A percentile compares a stretch with the other conserved stretches of the same genome.
phyloP scores from a whole-genome alignment of 2,329 filamentous ascomycete genomes.

The Podosphaera aphanis region DNA sequence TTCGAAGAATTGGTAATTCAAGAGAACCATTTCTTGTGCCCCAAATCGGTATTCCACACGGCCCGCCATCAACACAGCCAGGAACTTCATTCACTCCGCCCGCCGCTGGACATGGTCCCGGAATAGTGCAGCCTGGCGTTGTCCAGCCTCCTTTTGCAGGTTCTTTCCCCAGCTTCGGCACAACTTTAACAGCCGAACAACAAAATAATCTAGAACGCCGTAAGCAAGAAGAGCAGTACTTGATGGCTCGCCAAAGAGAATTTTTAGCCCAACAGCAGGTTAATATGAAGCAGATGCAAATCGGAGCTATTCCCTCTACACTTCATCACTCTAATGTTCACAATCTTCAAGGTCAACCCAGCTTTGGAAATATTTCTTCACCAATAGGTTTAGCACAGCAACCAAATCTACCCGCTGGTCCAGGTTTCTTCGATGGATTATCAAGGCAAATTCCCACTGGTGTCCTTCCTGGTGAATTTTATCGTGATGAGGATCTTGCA shows the following conservation, averaged over 20 bases:
- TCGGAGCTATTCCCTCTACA: constrained; percentile 25
- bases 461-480: constrained; percentile 26
- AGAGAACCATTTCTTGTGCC: constrained; percentile 92
- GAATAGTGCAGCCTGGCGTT: constrained; percentile 29
- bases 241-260: constrained; percentile 90
- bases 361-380: constrained; percentile 85
- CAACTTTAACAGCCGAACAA: constrained; percentile 87
- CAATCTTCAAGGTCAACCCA: constrained; percentile 89
- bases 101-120: constrained; percentile 17
- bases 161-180: constrained; percentile 88
- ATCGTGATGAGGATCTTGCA: constrained; percentile 52
- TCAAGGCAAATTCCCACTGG: constrained; percentile 20
- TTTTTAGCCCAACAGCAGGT: constrained; percentile 74
- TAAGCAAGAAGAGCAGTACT: constrained; percentile 94
- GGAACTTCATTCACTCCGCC: constrained; percentile 16
- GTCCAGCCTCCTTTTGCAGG: constrained; percentile 75
- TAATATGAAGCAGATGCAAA: constrained; percentile 46
- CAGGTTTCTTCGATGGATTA: constrained; percentile 45
- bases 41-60: constrained; percentile 86
- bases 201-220: constrained; percentile 90
- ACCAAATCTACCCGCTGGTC: constrained; percentile 25
- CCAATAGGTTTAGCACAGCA: constrained; percentile 37
- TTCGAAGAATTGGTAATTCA: constrained; percentile 88
- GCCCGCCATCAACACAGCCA: constrained; percentile 33
- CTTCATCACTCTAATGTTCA: constrained; percentile 88